Conservation (phyloP, 1,139 yeast species). For the Pichia sp. region DNA sequence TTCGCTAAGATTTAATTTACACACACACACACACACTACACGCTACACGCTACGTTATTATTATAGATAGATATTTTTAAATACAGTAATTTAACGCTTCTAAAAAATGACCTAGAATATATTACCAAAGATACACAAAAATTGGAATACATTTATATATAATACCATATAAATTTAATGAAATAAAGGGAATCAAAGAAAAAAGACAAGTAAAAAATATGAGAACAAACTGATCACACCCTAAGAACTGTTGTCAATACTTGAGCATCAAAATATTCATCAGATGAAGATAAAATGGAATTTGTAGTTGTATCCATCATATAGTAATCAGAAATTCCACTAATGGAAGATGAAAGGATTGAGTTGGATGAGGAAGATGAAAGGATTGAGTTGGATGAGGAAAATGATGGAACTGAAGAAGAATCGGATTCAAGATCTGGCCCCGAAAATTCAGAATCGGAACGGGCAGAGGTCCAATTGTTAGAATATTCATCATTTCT, state of each 20-base stretch:
- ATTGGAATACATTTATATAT: no score
- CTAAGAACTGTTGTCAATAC: constrained; percentile 1
- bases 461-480: not conserved
- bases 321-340: not conserved
- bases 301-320: not conserved
- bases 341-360: no score
- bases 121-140: no score
- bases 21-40: no score
- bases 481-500: not conserved
- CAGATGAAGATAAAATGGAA: constrained; percentile 9
- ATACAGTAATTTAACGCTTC: no score
- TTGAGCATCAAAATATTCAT: constrained; percentile 9
- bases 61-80: no score
- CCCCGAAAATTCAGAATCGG: constrained; percentile 5
- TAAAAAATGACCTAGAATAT: no score
- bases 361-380: not conserved
- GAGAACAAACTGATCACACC: not conserved
- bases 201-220: not conserved
- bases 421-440: constrained; percentile 2
- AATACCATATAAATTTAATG: no score
- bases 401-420: no score
- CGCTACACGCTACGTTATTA: no score
- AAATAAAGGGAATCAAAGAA: no score
- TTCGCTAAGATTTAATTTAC: no score
- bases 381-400: not conserved